These are phyloP conservation scores for Lathyrus sativus DNA, from an alignment of 306 rosid genomes.

Conservation along the genomic window DNA sequence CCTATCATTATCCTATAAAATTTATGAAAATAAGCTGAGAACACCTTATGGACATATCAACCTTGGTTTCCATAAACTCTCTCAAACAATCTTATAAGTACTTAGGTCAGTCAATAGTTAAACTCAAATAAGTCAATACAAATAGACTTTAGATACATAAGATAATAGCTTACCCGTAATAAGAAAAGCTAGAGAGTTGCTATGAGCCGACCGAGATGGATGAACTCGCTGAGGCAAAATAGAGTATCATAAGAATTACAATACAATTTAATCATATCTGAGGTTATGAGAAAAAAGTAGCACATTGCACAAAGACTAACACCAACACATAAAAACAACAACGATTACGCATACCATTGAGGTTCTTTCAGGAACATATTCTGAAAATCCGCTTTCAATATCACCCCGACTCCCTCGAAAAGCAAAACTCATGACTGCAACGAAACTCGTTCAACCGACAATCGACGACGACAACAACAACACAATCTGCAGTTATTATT, in stretches of 20 bases:
- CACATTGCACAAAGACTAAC: slow-evolving; percentile 12
- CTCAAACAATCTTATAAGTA: background rate
- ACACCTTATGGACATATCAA: background rate
- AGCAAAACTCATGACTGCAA: slow-evolving; percentile 61
- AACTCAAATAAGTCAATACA: background rate
- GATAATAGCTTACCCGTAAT: slow-evolving; percentile 63
- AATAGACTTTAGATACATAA: background rate
- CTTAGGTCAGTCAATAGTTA: background rate
- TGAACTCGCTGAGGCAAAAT: slow-evolving; percentile 40
- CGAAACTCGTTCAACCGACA: slow-evolving; percentile 15
- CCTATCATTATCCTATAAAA: background rate
- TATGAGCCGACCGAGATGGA: slow-evolving; percentile 41
- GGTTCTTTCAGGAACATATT: slow-evolving; percentile 54
- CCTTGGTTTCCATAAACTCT: background rate
- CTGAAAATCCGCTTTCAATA: slow-evolving; percentile 72
- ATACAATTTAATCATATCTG: slow-evolving; percentile 18
- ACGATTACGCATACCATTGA: slow-evolving; percentile 47
- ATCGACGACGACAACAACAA: slow-evolving; percentile 4
- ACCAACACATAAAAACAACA: slow-evolving; percentile 18
- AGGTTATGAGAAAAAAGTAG: slow-evolving; percentile 11
- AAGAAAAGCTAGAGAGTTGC: slow-evolving; percentile 77
- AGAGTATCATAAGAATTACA: slow-evolving; percentile 17
- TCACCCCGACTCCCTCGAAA: slow-evolving; percentile 75
- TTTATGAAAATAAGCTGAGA: background rate
- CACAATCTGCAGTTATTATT: slow-evolving; percentile 34